Percentiles rank a stretch among this genome's conserved stretches.
Evolutionary conservation across 768 basidiomycete genomes (phyloP).

Genomic region (Hygrophorus russula): DNA sequence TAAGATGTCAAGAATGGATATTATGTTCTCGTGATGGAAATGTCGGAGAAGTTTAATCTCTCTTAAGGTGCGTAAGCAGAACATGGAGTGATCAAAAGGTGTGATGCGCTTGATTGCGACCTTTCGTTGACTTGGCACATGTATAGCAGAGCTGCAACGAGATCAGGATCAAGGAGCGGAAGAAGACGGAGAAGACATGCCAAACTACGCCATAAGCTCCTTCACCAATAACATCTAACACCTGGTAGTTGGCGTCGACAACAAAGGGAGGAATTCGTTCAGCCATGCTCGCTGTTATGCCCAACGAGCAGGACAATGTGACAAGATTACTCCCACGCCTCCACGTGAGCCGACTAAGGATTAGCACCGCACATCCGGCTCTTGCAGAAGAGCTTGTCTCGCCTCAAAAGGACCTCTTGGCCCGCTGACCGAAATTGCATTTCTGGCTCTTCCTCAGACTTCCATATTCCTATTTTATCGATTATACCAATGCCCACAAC

Average conservation of each 20-base stretch:
- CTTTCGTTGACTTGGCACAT: constrained; percentile 64
- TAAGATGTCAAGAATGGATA: constrained; percentile 90
- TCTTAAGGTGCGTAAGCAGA: constrained; percentile 72
- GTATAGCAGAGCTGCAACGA: constrained; percentile 54
- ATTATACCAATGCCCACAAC: constrained; percentile 1
- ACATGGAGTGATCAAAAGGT: constrained; percentile 93
- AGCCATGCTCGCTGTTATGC: constrained; percentile 5
- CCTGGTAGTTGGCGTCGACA: constrained; percentile 44
- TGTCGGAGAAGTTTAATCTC: constrained; percentile 92
- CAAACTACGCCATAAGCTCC: constrained; percentile 93
- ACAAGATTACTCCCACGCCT: background rate
- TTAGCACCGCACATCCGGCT: too few species aligned
- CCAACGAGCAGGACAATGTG: background rate
- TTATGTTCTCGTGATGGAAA: constrained; percentile 82
- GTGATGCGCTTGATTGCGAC: constrained; percentile 96
- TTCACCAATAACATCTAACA: constrained; percentile 83
- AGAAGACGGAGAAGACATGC: constrained; percentile 16
- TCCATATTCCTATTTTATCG: background rate
- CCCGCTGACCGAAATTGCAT: too few species aligned
- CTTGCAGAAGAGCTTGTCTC: too few species aligned
- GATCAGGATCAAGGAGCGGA: constrained; percentile 2
- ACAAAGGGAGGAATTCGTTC: constrained; percentile 30
- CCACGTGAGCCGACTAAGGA: too few species aligned
- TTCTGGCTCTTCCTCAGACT: too few species aligned
- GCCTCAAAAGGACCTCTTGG: too few species aligned